Base-by-base conservation (phyloP, 768 basidiomycete genomes). In the Xanthoconium purpureum region DNA sequence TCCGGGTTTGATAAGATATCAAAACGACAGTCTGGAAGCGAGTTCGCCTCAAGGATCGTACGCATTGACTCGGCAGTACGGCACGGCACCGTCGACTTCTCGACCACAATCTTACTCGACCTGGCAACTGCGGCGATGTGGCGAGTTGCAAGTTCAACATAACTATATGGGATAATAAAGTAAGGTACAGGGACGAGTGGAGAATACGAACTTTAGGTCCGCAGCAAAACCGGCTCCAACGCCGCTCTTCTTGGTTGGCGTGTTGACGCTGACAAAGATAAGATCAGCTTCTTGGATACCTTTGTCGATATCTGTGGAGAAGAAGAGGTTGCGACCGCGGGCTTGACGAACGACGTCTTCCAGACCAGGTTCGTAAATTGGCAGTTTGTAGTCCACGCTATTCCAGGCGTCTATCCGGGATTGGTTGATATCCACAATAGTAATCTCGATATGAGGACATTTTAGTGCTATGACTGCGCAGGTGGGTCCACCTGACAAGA, bases 1-100 rank as follows among this genome's bases (percentile, higher is more conserved):
- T 99, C 97, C 55, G 97, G 97, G 79, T 99, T 99, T 68, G 97
- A 98, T 62, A 99, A 88, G 71, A 99, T 98, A 70, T 98, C 94
- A 68, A 99, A 99, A 57, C 84, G 85, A 75, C 88, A 88, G 64
- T 87, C 87, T 55, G 89, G 85, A 69, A 87, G 92, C 38, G 96
- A 96, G 80, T 99, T 99, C 63, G 96, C 94, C 74, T 98, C 95
- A 52, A 99, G 87, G 74, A 99, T 98, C 52, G 92, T 97, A 66
- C 96, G 92, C 97, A 99, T 99, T 18, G 95, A 96, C 75, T 97
- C 92, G 57, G 97, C 97, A 8, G 97, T 99, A 61, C 97, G 88
- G 78, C 94, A 98, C 38, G 97, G 97, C 10, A 99, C 97, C 6
- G 97, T 99, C 15, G 96, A 98, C 75, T 99, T 99, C 71, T 99